phyloP scores from a whole-genome alignment of 345 rosid genomes.

The Citrus australasica region DNA sequence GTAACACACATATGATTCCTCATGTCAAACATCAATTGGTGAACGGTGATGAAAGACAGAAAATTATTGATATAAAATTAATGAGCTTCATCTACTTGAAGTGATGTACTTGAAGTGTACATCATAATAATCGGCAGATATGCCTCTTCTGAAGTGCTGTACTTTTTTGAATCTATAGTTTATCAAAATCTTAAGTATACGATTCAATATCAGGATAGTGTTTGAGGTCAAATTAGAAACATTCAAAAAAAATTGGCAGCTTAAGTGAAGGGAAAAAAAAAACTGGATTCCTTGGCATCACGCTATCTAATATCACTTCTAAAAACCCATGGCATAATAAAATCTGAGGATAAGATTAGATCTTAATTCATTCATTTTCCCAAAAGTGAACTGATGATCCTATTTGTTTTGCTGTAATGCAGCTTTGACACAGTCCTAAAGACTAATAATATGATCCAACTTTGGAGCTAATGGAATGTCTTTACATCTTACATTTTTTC shows the following conservation, averaged over 20 bases:
- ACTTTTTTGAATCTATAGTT: neutral
- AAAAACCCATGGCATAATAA: neutral
- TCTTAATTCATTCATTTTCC: neutral
- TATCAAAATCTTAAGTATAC: neutral
- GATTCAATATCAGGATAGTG: neutral
- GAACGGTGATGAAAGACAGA: neutral
- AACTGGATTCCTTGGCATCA: too few species aligned
- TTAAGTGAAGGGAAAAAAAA: too few species aligned
- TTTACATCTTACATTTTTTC: conserved; percentile 13
- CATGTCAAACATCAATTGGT: neutral
- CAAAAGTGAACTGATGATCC: neutral
- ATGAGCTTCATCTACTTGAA: neutral
- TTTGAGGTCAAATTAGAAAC: too few species aligned
- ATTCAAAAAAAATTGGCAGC: too few species aligned
- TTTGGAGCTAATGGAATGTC: conserved; percentile 7
- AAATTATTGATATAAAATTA: neutral
- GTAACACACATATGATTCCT: neutral
- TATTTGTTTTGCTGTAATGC: neutral
- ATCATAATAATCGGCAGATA: neutral
- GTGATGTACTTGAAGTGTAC: too few species aligned
- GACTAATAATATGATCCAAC: neutral
- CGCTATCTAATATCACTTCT: neutral
- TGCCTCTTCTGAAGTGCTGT: neutral
- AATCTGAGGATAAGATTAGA: neutral
- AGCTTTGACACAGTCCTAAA: neutral